Base-by-base conservation (phyloP, 2,329 filamentous ascomycete genomes). In the Trichophyton verrucosum region DNA sequence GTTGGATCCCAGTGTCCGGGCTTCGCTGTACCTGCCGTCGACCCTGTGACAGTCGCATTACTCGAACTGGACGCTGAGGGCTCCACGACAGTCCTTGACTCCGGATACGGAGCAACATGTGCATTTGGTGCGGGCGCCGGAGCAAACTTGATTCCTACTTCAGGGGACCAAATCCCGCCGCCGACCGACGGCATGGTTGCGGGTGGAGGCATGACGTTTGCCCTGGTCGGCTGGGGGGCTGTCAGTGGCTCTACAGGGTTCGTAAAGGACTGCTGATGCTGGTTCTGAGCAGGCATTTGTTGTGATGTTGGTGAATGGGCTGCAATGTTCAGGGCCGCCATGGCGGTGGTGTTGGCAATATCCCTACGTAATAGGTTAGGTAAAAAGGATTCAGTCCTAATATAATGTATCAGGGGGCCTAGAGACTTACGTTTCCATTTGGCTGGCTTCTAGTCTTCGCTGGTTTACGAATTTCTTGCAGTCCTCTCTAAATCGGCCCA, bases 401-500 rank as follows among this genome's bases (percentile, higher is more conserved):
- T 38, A 9, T 38, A 38, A 13, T 38, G 33, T 38, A 38, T 38
- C 33, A 38, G 33, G 33, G 9, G 33, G 33, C 9, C 8, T 38
- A 57, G 22, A 22, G 13, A 71, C 84, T 68, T 76, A 90, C 86
- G 83, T 82, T 73, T 96, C 91, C 38, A 96, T 73, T 60, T 84
- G 83, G 65, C 86, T 83, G 0, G 91, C 91, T 67, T 97, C 92
- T 65, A 87, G 83, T 58, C 91, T 82, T 59, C 94, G 81, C 69
- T 90, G 84, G 30, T 91, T 86, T 0, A 88, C 87, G 80, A 95
- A 97, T 1, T 81, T 82, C 65, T 83, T 83, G 61, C 85, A 86
- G 40, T 89, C 88, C 66, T 96, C 92, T 17, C 91, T 81, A 72
- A 96, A 97, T 8, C 86, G 81, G 42, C 85, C 86, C 0, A 96